Percentiles rank a stretch among this genome's conserved stretches.
These are phyloP conservation scores for Talaromyces stipitatus DNA, from an alignment of 495 filamentous ascomycete species.

Conservation along the genomic window DNA sequence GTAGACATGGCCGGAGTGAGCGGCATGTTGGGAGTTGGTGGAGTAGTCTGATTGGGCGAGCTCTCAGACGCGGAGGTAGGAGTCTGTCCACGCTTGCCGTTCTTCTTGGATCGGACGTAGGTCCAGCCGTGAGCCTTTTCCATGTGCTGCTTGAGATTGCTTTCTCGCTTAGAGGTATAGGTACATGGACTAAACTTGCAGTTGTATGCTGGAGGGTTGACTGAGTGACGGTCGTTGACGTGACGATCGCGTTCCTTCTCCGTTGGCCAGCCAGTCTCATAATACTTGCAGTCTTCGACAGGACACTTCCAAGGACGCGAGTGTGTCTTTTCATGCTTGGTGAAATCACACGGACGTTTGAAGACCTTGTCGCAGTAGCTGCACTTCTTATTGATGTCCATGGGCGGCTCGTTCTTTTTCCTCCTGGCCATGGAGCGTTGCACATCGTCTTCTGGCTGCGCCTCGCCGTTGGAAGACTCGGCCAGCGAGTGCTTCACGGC, in stretches of 20 bases:
- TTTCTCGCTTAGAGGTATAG: constrained; percentile 91
- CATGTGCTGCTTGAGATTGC: constrained; percentile 99
- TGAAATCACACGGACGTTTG: constrained; percentile 85
- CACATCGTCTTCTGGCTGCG: constrained; percentile 46
- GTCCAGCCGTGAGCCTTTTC: constrained; percentile 91
- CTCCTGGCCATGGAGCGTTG: constrained; percentile 83
- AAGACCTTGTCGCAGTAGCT: constrained; percentile 81
- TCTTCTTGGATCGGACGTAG: constrained; percentile 88
- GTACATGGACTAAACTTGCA: constrained; percentile 82
- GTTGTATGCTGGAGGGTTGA: constrained; percentile 64
- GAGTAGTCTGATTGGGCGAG: constrained; percentile 25
- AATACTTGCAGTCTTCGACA: constrained; percentile 72
- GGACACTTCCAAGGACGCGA: constrained; percentile 92
- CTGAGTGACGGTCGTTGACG: constrained; percentile 87
- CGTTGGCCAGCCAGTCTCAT: constrained; percentile 84
- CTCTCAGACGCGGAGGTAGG: constrained; percentile 11
- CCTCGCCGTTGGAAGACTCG: constrained; percentile 51
- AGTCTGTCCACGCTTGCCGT: constrained; percentile 53
- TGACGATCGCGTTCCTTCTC: constrained; percentile 97
- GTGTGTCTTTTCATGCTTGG: constrained; percentile 97
- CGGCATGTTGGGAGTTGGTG: constrained; percentile 42
- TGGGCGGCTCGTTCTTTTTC: constrained; percentile 67
- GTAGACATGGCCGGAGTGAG: constrained; percentile 49
- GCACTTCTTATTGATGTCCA: constrained; percentile 70
- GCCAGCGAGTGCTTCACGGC: constrained; percentile 56